These are phyloP conservation scores for Exophiala xenobiotica DNA, from an alignment of 2,329 filamentous ascomycete species.

Conservation along the genomic window DNA sequence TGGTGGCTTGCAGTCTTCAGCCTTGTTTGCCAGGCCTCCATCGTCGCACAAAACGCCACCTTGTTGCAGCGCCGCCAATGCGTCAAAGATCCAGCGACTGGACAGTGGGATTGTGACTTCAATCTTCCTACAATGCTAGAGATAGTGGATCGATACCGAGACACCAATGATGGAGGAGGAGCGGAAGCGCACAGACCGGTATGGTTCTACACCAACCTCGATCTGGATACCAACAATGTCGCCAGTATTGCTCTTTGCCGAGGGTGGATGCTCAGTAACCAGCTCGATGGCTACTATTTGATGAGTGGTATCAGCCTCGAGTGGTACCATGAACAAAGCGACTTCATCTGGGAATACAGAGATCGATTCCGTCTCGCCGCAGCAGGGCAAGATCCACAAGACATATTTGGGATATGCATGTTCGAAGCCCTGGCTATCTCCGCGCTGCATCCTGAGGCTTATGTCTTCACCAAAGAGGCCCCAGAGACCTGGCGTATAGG, in stretches of 20 bases:
- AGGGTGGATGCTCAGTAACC: neutral
- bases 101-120: slow-evolving; percentile 5
- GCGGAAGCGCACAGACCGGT: neutral
- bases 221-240: neutral
- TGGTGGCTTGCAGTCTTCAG: neutral
- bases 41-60: neutral
- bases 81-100: neutral
- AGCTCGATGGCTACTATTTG: neutral
- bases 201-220: slow-evolving; percentile 2
- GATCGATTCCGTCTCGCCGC: neutral
- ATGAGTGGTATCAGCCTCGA: neutral
- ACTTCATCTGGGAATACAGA: neutral
- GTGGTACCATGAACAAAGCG: neutral
- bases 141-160: slow-evolving; percentile 3
- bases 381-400: neutral
- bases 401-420: neutral
- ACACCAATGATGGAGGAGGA: slow-evolving; percentile 4
- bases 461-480: neutral
- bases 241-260: neutral
- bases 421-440: neutral
- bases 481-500: neutral
- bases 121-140: slow-evolving; percentile 3
- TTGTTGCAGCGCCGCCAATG: slow-evolving; percentile 9
- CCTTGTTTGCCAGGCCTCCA: neutral
- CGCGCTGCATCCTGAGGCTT: neutral